Evolutionary conservation across 352 stramenopile species (phyloP).

Genomic region (Globisporangium solare): DNA sequence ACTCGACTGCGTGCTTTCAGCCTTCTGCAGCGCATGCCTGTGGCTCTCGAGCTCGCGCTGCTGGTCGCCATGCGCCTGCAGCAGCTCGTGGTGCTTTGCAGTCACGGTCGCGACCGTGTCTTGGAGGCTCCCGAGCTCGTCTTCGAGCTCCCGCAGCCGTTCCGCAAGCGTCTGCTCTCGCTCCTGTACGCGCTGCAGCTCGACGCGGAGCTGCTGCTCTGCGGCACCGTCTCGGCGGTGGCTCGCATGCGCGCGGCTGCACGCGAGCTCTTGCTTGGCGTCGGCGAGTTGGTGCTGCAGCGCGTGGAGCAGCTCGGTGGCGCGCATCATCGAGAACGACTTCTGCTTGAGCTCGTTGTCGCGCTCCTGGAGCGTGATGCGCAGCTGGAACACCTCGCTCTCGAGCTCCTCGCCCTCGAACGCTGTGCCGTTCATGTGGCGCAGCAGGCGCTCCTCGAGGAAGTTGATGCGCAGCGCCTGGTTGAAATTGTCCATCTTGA

Average conservation of each 20-base stretch:
- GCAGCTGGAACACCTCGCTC: conserved; percentile 52
- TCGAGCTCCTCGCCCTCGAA: conserved; percentile 59
- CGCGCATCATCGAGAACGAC: conserved; percentile 53
- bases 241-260: neutral
- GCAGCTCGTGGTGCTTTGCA: conserved; percentile 30
- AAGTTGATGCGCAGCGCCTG: conserved; percentile 30
- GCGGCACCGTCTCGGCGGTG: conserved; percentile 15
- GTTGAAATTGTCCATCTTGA: conserved; percentile 63
- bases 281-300: conserved; percentile 38
- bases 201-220: conserved; percentile 29
- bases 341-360: conserved; percentile 57
- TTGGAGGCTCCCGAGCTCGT: conserved; percentile 25
- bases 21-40: conserved; percentile 35
- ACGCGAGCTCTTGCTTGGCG: conserved; percentile 24
- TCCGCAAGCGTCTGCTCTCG: conserved; percentile 24
- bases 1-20: conserved; percentile 28
- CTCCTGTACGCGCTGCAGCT: conserved; percentile 30
- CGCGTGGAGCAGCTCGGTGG: conserved; percentile 51
- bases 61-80: conserved; percentile 19
- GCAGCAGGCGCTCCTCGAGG: conserved; percentile 54
- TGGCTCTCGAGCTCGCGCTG: conserved; percentile 32
- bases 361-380: conserved; percentile 53
- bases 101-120: conserved; percentile 24
- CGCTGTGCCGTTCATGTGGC: conserved; percentile 54
- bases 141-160: conserved; percentile 32